Evolutionary conservation across 108 stramenopile genomes (phyloP).

Genomic region (Asterionellopsis glacialis): DNA sequence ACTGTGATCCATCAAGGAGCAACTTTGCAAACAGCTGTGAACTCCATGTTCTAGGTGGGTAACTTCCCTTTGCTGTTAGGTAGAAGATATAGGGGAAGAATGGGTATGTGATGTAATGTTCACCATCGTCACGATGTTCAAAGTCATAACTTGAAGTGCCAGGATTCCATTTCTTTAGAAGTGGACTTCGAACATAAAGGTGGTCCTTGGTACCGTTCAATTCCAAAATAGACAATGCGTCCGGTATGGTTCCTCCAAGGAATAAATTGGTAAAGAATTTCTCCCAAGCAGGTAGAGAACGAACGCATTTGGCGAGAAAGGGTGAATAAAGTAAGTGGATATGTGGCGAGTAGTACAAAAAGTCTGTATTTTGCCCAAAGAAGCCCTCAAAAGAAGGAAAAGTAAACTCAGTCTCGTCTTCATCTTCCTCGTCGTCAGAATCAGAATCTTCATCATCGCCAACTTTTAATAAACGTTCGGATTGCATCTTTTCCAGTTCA

Average conservation of each 20-base stretch:
- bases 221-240: conserved; percentile 22
- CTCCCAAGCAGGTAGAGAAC: conserved; percentile 23
- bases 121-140: conserved; percentile 17
- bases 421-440: conserved; percentile 2
- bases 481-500: conserved; percentile 15
- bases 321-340: conserved; percentile 25
- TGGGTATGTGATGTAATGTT: conserved; percentile 26
- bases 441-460: conserved; percentile 9
- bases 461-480: conserved; percentile 13
- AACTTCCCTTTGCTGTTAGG: conserved; percentile 23
- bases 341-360: conserved; percentile 26
- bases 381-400: conserved; percentile 37
- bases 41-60: not conserved
- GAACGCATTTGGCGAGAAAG: conserved; percentile 29
- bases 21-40: too few relatives aligned
- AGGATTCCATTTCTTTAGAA: conserved; percentile 13
- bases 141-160: conserved; percentile 8
- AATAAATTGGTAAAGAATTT: conserved; percentile 21
- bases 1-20: conserved; percentile 22
- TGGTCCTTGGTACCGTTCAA: conserved; percentile 7
- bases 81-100: conserved; percentile 26
- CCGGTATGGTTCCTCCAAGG: conserved; percentile 28
- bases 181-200: conserved; percentile 33
- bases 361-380: conserved; percentile 32
- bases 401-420: conserved; percentile 13